Evolutionary conservation across 1,284 basidiomycete species (phyloP).

Genomic region (Cryptococcus sp.): DNA sequence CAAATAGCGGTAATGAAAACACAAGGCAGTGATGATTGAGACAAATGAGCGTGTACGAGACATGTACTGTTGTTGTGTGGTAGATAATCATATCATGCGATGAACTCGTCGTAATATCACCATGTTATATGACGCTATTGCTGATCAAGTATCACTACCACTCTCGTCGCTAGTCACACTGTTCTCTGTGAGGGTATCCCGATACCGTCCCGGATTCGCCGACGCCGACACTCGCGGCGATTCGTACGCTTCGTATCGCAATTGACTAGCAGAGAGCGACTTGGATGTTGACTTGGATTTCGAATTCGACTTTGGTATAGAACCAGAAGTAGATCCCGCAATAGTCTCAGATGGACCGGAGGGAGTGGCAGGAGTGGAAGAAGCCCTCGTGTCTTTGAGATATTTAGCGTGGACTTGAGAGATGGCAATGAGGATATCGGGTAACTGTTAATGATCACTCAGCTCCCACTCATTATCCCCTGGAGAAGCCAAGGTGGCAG

Average conservation of each 20-base stretch:
- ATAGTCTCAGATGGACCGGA: background rate
- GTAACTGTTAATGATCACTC: slow-evolving; percentile 15
- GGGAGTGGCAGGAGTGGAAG: slow-evolving; percentile 3
- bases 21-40: background rate
- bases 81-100: too few relatives aligned
- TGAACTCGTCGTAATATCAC: too few relatives aligned
- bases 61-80: too few relatives aligned
- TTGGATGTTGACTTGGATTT: background rate
- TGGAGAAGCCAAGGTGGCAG: too few relatives aligned
- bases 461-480: too few relatives aligned
- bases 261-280: slow-evolving; percentile 1
- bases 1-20: background rate
- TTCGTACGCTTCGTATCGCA: slow-evolving; percentile 32
- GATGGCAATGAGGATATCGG: slow-evolving; percentile 30
- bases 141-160: background rate
- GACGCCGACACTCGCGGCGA: slow-evolving; percentile 1
- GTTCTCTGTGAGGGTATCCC: too few relatives aligned
- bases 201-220: too few relatives aligned
- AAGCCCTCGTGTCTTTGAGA: slow-evolving; percentile 1
- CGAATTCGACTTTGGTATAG: background rate
- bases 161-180: background rate
- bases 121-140: background rate
- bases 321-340: too few relatives aligned
- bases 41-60: background rate
- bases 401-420: slow-evolving; percentile 4